phyloP scores from a whole-genome alignment of 768 basidiomycete species.

The Mycena amicta region DNA sequence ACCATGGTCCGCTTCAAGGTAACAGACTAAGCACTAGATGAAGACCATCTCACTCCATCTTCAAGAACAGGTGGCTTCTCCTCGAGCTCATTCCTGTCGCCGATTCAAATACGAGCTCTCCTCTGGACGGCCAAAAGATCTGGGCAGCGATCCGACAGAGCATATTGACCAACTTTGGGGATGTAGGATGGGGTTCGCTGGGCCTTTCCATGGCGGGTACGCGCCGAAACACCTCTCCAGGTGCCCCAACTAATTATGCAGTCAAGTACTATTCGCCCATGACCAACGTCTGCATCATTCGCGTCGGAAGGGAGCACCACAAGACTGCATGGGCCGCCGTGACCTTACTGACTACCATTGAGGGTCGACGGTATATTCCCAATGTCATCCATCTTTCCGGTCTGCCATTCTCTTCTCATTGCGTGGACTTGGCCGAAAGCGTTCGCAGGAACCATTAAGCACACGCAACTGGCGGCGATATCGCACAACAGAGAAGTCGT shows the following conservation, averaged over 20 bases:
- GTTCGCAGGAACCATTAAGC: conserved; percentile 78
- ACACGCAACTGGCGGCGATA: conserved; percentile 78
- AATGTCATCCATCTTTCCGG: conserved; percentile 83
- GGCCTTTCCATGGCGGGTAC: conserved; percentile 69
- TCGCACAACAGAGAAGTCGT: conserved; percentile 72
- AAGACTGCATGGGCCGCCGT: conserved; percentile 79
- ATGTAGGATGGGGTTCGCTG: conserved; percentile 84
- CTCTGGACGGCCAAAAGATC: conserved; percentile 64
- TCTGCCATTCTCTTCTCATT: conserved; percentile 33
- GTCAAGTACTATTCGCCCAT: conserved; percentile 89
- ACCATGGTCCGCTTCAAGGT: conserved; percentile 76
- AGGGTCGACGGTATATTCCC: conserved; percentile 63
- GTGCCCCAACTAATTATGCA: conserved; percentile 31
- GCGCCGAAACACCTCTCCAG: conserved; percentile 22
- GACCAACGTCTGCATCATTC: conserved; percentile 83
- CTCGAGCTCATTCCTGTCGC: conserved; percentile 73
- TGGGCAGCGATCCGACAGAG: conserved; percentile 72
- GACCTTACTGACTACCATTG: conserved; percentile 67
- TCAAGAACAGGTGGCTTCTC: conserved; percentile 85
- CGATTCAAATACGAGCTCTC: conserved; percentile 23
- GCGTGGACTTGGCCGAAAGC: not conserved
- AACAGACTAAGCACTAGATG: conserved; percentile 2
- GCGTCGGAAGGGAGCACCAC: conserved; percentile 82
- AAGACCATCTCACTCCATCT: conserved; percentile 5
- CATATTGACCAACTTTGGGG: conserved; percentile 75